Percentiles rank a stretch among this genome's conserved stretches.
Evolutionary conservation across 768 basidiomycete genomes (phyloP).

Genomic region (Hydnomerulius pinastri): DNA sequence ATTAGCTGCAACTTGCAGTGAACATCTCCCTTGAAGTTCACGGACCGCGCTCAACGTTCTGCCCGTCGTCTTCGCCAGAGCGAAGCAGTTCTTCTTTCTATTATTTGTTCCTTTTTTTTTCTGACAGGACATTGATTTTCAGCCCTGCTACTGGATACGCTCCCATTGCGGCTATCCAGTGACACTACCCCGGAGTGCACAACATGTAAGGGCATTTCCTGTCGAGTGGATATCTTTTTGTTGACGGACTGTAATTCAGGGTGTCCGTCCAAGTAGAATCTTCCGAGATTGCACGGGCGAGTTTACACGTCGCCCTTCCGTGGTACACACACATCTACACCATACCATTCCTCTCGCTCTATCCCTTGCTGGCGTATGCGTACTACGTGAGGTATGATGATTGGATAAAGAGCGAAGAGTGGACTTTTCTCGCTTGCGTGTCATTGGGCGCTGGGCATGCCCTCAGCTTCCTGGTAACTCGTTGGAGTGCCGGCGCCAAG

Average conservation of each 20-base stretch:
- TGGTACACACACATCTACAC: slow-evolving; percentile 74
- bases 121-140: neutral
- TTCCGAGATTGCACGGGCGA: slow-evolving; percentile 66
- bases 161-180: neutral
- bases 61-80: neutral
- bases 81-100: neutral
- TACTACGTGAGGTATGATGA: slow-evolving; percentile 90
- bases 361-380: slow-evolving; percentile 84
- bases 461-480: slow-evolving; percentile 87
- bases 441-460: slow-evolving; percentile 85
- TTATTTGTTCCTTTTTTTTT: neutral
- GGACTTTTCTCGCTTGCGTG: slow-evolving; percentile 94
- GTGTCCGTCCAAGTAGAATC: slow-evolving; percentile 56
- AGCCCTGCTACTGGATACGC: slow-evolving; percentile 2
- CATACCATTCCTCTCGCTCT: slow-evolving; percentile 75
- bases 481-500: slow-evolving; percentile 81
- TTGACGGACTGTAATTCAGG: slow-evolving; percentile 25
- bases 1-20: neutral
- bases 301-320: slow-evolving; percentile 66
- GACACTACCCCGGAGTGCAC: slow-evolving; percentile 7
- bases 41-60: neutral
- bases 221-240: neutral
- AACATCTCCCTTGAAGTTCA: neutral
- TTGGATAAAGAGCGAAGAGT: slow-evolving; percentile 93
- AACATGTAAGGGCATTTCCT: slow-evolving; percentile 17